phyloP scores from a whole-genome alignment of 495 filamentous ascomycete genomes.

The Xylaria castorea region DNA sequence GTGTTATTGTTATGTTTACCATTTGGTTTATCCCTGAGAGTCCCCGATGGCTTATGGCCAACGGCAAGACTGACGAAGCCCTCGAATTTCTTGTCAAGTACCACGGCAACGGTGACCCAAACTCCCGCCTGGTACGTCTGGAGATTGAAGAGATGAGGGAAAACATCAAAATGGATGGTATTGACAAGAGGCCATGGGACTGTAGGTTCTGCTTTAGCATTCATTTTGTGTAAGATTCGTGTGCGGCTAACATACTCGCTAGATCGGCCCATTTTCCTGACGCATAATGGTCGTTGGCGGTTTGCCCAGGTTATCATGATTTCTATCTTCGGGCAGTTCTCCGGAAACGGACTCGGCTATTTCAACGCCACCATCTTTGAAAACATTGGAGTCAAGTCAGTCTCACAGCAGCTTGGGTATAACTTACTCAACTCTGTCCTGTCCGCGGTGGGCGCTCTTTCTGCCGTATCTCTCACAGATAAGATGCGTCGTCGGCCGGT shows the following conservation, averaged over 20 bases:
- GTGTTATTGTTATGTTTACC: constrained; percentile 55
- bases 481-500: constrained; percentile 55
- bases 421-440: constrained; percentile 55
- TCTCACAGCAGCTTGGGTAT: constrained; percentile 51
- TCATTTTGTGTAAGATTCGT: no score
- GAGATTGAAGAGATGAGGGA: constrained; percentile 67
- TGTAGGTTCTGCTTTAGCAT: constrained; percentile 36
- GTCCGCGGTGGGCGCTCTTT: constrained; percentile 53
- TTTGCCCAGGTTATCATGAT: constrained; percentile 58
- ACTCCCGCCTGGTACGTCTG: constrained; percentile 59
- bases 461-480: constrained; percentile 50
- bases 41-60: constrained; percentile 67
- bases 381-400: constrained; percentile 41
- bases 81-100: constrained; percentile 62
- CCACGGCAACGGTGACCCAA: constrained; percentile 62
- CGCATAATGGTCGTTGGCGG: constrained; percentile 56
- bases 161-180: constrained; percentile 60
- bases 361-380: constrained; percentile 45
- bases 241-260: constrained; percentile 25
- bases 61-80: constrained; percentile 60
- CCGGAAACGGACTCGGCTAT: constrained; percentile 51
- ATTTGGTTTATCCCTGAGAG: constrained; percentile 70
- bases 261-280: constrained; percentile 52
- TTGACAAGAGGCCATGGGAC: constrained; percentile 59
- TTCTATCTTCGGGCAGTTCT: constrained; percentile 62